Base-by-base conservation (phyloP, 2,329 filamentous ascomycete genomes). In the Colletotrichum cuscutae region DNA sequence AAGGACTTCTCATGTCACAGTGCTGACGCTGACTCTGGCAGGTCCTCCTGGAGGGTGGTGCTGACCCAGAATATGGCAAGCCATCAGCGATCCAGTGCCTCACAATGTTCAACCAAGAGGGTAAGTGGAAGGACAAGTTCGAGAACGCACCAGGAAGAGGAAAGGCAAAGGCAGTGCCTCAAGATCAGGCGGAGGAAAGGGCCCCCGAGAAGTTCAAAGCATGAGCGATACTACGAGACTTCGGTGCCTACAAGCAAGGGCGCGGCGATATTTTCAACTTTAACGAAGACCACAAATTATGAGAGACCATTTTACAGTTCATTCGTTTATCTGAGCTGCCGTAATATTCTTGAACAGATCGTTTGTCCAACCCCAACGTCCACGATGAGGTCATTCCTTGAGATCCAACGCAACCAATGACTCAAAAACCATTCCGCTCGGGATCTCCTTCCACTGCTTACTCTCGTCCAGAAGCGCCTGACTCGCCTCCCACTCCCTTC, bases 11-110 rank as follows among this genome's bases (percentile, higher is more conserved):
- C 15, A 19, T 42, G 26, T 9, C n/a, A 2, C 13, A 2, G 7
- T 24, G 59, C 66, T 69, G 13, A 69, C 28, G n/a, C 19, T 22
- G 24, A n/a, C 11, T 19, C 5, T 13, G 13, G 24, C 46, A 87
- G 85, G 84, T 79, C 1, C 79, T 90, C 19, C 76, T 90, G 4
- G 83, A 86, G 71, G 87, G 87, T 0, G 87, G 87, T 5, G 88
- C 88, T 6, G 88, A 90, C 76, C 88, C 88, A 2, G 86, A 89
- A 2, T 80, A 86, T 70, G 88, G 88, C 3, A 78, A 80, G 2
- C 88, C 88, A 1, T 86, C 83, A 37, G 87, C 88, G 0, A 77
- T 85, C 49, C 82, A 87, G 68, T 87, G 87, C 37, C 78, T 89
- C 32, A 77, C 79, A 7, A 83, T 89, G 79, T 90, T 90, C 76